Conservation (phyloP, 2,329 filamentous ascomycete species). For the Alternaria ethzedia region DNA sequence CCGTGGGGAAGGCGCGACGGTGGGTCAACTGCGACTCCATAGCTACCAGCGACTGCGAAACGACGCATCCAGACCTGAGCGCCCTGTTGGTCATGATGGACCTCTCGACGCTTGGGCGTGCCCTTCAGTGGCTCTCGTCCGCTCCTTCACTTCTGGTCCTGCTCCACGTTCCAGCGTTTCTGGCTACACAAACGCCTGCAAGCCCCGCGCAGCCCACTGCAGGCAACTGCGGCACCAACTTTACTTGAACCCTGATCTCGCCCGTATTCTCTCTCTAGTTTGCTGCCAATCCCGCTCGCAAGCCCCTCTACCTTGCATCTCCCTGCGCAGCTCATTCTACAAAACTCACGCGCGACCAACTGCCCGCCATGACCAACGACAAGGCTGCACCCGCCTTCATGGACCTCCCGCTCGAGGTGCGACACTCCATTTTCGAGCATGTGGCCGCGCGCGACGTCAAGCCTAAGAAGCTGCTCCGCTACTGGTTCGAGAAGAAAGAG, state of each 20-base stretch:
- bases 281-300: not conserved
- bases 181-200: constrained; percentile 6
- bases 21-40: not conserved
- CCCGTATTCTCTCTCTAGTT: not conserved
- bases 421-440: constrained; percentile 37
- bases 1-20: constrained; percentile 5
- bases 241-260: not conserved
- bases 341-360: not conserved
- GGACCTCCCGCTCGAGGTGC: constrained; percentile 41
- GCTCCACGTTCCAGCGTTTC: not conserved
- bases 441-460: constrained; percentile 20
- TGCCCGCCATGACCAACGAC: constrained; percentile 9
- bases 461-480: constrained; percentile 36
- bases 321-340: not conserved
- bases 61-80: not conserved
- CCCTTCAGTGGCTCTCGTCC: not conserved
- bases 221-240: constrained; percentile 21
- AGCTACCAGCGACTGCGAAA: not conserved
- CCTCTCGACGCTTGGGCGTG: not conserved
- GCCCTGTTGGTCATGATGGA: not conserved
- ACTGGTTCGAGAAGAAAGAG: constrained; percentile 47
- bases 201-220: constrained; percentile 15
- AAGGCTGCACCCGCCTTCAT: constrained; percentile 19
- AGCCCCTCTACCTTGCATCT: not conserved
- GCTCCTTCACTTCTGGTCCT: not conserved